These are phyloP conservation scores for Licmophora abbreviata DNA, from an alignment of 108 stramenopile species.

Conservation along the genomic window DNA sequence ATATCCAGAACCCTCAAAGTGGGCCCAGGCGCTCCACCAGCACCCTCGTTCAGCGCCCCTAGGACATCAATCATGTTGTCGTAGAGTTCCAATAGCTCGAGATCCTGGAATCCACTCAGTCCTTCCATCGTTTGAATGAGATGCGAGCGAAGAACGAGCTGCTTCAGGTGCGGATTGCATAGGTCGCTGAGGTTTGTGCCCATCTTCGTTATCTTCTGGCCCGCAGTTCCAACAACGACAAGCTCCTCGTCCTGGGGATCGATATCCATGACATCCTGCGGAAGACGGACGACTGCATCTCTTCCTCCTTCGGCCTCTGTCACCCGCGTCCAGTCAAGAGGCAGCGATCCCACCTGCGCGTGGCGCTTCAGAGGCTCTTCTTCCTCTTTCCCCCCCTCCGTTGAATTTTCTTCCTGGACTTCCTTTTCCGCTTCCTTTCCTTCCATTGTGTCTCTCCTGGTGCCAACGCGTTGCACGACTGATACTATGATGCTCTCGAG, in stretches of 20 bases:
- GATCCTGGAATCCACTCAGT: conserved; percentile 35
- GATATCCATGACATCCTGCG: conserved; percentile 55
- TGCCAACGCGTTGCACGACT: too few species aligned
- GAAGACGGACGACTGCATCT: conserved; percentile 35
- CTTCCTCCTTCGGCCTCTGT: background rate
- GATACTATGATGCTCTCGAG: too few species aligned
- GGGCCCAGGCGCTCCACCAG: conserved; percentile 30
- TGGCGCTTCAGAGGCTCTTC: too few species aligned
- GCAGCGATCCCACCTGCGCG: too few species aligned
- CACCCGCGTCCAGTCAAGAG: background rate
- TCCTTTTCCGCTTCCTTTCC: too few species aligned
- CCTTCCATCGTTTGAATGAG: conserved; percentile 77
- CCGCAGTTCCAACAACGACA: conserved; percentile 73
- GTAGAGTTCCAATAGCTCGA: conserved; percentile 88
- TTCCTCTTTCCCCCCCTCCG: too few species aligned
- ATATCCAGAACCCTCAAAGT: conserved; percentile 71
- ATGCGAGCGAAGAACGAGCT: conserved; percentile 66
- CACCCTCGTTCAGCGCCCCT: conserved; percentile 32
- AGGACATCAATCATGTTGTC: conserved; percentile 85
- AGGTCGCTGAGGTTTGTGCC: conserved; percentile 33
- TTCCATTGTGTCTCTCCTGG: too few species aligned
- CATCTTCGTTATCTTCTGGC: conserved; percentile 79
- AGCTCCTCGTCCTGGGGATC: conserved; percentile 39
- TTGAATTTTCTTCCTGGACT: too few species aligned
- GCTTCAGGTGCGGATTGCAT: conserved; percentile 27